Percentiles rank a stretch among this genome's conserved stretches.
Evolutionary conservation across 805 yeast species (phyloP).

Genomic region (Naumovozyma dairenensis): DNA sequence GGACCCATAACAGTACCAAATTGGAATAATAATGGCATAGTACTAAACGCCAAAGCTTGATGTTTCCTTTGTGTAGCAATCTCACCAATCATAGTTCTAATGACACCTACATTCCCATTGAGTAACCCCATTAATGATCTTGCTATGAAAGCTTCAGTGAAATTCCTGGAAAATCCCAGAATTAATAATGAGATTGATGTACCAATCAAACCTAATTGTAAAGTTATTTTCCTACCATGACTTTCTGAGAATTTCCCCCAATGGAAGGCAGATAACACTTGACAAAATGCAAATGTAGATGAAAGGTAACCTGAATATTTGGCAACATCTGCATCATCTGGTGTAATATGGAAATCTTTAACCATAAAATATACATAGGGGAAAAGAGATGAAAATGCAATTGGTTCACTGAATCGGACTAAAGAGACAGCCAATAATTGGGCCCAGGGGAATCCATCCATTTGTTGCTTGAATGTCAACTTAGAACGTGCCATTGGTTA

Average conservation of each 20-base stretch:
- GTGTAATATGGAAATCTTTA: conserved; percentile 42
- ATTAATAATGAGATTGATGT: conserved; percentile 38
- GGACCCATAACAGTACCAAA: conserved; percentile 56
- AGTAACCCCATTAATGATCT: conserved; percentile 46
- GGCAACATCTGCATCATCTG: conserved; percentile 43
- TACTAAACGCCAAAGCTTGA: conserved; percentile 54
- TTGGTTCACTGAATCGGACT: conserved; percentile 51
- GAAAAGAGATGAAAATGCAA: conserved; percentile 53
- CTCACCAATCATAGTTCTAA: conserved; percentile 55
- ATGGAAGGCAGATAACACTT: conserved; percentile 45
- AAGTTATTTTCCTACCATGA: conserved; percentile 47
- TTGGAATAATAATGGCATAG: conserved; percentile 53
- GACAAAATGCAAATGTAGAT: conserved; percentile 53
- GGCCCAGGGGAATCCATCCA: conserved; percentile 46
- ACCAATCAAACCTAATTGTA: conserved; percentile 44
- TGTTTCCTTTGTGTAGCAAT: conserved; percentile 45
- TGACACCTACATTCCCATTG: conserved; percentile 58
- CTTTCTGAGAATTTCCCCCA: conserved; percentile 52
- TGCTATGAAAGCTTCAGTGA: conserved; percentile 43
- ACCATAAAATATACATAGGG: conserved; percentile 61
- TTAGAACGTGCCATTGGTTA: conserved; percentile 6
- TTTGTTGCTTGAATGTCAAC: conserved; percentile 38
- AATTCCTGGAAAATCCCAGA: conserved; percentile 46
- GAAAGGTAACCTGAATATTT: conserved; percentile 54
- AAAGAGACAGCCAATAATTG: conserved; percentile 35